Evolutionary conservation across 805 yeast genomes (phyloP).

Genomic region (Ogataea thermomethanolica): DNA sequence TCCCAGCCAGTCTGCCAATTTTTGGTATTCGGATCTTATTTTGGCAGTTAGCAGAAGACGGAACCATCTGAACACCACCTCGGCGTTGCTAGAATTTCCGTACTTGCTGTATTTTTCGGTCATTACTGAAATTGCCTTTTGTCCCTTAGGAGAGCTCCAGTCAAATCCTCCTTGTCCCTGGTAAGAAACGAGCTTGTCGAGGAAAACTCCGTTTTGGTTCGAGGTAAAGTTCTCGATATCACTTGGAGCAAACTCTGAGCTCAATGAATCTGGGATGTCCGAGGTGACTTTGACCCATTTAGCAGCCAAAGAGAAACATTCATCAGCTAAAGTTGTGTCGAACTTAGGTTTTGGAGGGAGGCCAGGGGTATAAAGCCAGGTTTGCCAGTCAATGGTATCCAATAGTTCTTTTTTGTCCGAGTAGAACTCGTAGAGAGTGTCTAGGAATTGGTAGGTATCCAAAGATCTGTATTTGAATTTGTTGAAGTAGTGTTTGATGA

Average conservation of each 20-base stretch:
- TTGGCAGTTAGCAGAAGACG: conserved; percentile 59
- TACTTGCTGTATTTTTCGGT: conserved; percentile 38
- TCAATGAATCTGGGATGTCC: conserved; percentile 24
- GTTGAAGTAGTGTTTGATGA: conserved; percentile 71
- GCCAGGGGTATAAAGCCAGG: conserved; percentile 80
- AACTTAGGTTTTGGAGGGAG: conserved; percentile 86
- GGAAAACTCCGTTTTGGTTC: conserved; percentile 74
- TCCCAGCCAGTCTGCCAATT: conserved; percentile 79
- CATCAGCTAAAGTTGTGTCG: conserved; percentile 73
- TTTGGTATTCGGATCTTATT: conserved; percentile 42
- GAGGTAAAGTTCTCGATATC: conserved; percentile 63
- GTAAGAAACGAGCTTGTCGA: conserved; percentile 59
- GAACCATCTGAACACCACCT: conserved; percentile 76
- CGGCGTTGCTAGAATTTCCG: conserved; percentile 64
- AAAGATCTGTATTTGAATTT: conserved; percentile 67
- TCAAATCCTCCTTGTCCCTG: conserved; percentile 42
- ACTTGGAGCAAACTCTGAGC: conserved; percentile 37
- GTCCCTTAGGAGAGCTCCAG: conserved; percentile 33
- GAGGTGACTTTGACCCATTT: conserved; percentile 53
- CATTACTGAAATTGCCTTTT: conserved; percentile 33
- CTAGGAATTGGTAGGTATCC: conserved; percentile 79
- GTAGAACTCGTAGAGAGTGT: conserved; percentile 63
- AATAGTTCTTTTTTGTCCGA: conserved; percentile 44
- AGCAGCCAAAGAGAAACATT: conserved; percentile 61
- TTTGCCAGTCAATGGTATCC: conserved; percentile 76